Evolutionary conservation across 129 eudicot species (phyloP).

Genomic region (Artemisia argyi): DNA sequence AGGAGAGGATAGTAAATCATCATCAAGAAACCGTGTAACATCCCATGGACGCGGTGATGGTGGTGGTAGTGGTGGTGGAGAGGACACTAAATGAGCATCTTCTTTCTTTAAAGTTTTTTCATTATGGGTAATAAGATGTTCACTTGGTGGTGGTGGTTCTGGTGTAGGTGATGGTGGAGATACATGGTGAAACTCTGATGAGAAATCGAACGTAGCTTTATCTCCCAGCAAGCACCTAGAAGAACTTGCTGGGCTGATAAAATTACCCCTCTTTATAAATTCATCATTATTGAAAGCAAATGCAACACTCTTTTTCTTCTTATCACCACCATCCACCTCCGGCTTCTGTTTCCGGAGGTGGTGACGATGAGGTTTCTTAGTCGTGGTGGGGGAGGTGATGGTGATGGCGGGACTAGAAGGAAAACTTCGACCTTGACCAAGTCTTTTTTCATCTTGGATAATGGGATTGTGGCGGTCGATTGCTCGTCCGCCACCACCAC

Average conservation of each 20-base stretch:
- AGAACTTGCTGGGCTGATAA: slow-evolving; percentile 67
- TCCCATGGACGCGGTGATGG: background rate
- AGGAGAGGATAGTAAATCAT: slow-evolving; percentile 6
- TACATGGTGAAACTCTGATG: slow-evolving; percentile 47
- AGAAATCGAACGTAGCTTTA: slow-evolving; percentile 20
- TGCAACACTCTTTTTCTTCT: slow-evolving; percentile 27
- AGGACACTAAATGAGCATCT: slow-evolving; percentile 18
- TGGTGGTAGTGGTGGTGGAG: slow-evolving; percentile 15
- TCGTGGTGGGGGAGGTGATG: slow-evolving; percentile 21
- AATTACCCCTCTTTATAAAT: slow-evolving; percentile 26
- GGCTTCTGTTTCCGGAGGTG: background rate
- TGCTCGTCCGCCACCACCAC: slow-evolving; percentile 56
- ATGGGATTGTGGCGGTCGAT: slow-evolving; percentile 95
- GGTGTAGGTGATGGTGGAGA: slow-evolving; percentile 5
- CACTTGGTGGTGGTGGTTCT: slow-evolving; percentile 4
- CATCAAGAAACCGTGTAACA: slow-evolving; percentile 4
- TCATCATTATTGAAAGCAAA: background rate
- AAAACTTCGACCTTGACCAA: slow-evolving; percentile 19
- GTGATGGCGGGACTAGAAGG: slow-evolving; percentile 34
- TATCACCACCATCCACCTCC: slow-evolving; percentile 27
- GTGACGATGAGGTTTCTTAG: slow-evolving; percentile 25
- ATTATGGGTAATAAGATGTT: background rate
- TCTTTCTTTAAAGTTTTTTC: slow-evolving; percentile 10
- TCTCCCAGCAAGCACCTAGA: slow-evolving; percentile 79
- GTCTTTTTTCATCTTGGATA: slow-evolving; percentile 60